Conservation (phyloP, 306 rosid genomes). For the Heteromeles arbutifolia region DNA sequence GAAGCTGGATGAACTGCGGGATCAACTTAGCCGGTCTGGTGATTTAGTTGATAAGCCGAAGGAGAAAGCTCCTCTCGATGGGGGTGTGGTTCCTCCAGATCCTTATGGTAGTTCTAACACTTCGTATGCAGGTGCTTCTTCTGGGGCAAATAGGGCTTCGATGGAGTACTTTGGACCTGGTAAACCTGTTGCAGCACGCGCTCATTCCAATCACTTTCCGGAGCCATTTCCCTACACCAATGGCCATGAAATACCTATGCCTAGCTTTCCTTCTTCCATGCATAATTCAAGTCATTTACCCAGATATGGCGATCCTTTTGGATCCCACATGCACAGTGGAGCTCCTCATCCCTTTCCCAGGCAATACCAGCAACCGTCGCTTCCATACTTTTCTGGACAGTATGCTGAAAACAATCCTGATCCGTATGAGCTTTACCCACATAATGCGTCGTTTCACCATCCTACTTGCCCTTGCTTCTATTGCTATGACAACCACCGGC, state of each 20-base stretch:
- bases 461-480: slow-evolving; percentile 75
- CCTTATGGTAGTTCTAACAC: slow-evolving; percentile 41
- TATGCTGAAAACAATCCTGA: slow-evolving; percentile 41
- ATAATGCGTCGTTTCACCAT: slow-evolving; percentile 47
- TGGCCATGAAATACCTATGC: slow-evolving; percentile 44
- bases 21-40: slow-evolving; percentile 69
- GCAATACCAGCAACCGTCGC: slow-evolving; percentile 51
- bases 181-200: slow-evolving; percentile 45
- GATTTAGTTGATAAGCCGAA: slow-evolving; percentile 45
- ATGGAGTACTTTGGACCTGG: slow-evolving; percentile 47
- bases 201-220: slow-evolving; percentile 41
- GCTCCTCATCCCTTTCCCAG: slow-evolving; percentile 41
- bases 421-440: slow-evolving; percentile 46
- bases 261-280: slow-evolving; percentile 47
- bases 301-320: slow-evolving; percentile 64
- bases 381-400: slow-evolving; percentile 63
- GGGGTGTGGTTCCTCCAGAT: slow-evolving; percentile 49
- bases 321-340: slow-evolving; percentile 40
- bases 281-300: slow-evolving; percentile 47
- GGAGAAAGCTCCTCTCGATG: slow-evolving; percentile 44
- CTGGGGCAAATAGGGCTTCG: slow-evolving; percentile 36
- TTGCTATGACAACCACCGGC: slow-evolving; percentile 55
- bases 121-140: slow-evolving; percentile 48
- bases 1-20: slow-evolving; percentile 82
- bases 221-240: slow-evolving; percentile 58